A percentile compares a stretch with the other conserved stretches of the same genome.
These are phyloP conservation scores for Collybia mongolica DNA, from an alignment of 768 basidiomycete genomes.

Conservation along the genomic window DNA sequence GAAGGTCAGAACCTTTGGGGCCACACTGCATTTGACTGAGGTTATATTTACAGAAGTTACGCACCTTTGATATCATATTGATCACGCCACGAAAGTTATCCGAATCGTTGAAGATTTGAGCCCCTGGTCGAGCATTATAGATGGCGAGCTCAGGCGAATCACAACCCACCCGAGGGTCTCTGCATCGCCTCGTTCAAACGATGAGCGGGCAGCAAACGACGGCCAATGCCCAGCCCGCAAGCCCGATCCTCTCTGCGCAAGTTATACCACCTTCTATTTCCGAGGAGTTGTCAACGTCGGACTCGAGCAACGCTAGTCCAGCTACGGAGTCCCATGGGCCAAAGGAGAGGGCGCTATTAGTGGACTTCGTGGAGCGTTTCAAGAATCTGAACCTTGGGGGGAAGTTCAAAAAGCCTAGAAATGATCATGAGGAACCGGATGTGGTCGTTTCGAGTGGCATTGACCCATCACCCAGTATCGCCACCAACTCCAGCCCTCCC, in stretches of 20 bases:
- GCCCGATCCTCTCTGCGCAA: background rate
- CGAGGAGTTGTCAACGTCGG: slow-evolving; percentile 1
- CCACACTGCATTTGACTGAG: no score
- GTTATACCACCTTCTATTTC: background rate
- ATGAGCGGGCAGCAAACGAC: slow-evolving; percentile 8
- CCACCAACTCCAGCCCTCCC: background rate
- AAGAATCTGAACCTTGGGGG: background rate
- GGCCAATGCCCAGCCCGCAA: background rate
- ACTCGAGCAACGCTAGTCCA: background rate
- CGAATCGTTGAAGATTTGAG: no score
- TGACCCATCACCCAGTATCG: background rate
- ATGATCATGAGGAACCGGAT: background rate
- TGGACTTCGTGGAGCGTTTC: background rate
- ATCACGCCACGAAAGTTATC: no score
- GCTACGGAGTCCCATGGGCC: background rate
- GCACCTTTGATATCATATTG: no score
- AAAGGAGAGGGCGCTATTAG: background rate
- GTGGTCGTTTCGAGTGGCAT: no score
- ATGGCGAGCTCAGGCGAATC: no score
- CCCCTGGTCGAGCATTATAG: no score
- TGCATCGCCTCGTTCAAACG: slow-evolving; percentile 10
- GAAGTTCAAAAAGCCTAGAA: background rate
- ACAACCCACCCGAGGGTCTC: background rate
- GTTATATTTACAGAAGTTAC: no score
- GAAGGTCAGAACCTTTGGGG: no score